Percentiles rank a stretch among this genome's conserved stretches.
phyloP scores from a whole-genome alignment of 768 basidiomycete species.

The Russula sp. region DNA sequence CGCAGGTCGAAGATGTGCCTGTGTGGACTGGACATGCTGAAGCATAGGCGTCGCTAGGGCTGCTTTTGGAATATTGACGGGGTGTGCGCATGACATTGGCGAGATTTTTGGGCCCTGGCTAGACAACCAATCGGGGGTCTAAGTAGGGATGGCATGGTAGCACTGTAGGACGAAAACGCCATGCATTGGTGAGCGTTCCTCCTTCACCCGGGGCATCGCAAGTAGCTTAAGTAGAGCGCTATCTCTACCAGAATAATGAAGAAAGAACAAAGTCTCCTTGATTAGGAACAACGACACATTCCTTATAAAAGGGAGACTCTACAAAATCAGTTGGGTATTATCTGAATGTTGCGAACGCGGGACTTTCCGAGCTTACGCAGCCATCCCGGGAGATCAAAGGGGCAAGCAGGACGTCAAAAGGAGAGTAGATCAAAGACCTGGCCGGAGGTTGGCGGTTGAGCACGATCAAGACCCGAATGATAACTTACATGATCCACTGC shows the following conservation, averaged over 20 bases:
- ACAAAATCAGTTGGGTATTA: neutral
- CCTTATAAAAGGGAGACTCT: neutral
- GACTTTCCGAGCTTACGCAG: too few relatives aligned
- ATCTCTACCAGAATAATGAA: too few relatives aligned
- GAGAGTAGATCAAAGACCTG: too few relatives aligned
- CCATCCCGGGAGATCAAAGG: too few relatives aligned
- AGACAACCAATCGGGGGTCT: neutral
- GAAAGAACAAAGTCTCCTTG: too few relatives aligned
- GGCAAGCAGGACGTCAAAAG: too few relatives aligned
- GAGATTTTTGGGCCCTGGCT: neutral
- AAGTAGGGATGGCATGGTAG: neutral
- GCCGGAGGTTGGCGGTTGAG: too few relatives aligned
- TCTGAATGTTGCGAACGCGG: neutral
- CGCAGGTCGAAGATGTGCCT: too few relatives aligned
- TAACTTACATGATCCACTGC: too few relatives aligned
- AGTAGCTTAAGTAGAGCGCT: too few relatives aligned
- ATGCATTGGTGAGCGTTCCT: neutral
- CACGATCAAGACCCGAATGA: too few relatives aligned
- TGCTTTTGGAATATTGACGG: neutral
- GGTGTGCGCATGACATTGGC: neutral
- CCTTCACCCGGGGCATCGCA: too few relatives aligned
- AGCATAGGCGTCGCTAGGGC: neutral
- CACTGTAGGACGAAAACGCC: neutral
- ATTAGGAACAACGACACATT: neutral
- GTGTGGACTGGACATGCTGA: neutral